A percentile compares a stretch with the other conserved stretches of the same genome.
These are phyloP conservation scores for Didymella glomerata DNA, from an alignment of 2,329 filamentous ascomycete genomes.

Conservation along the genomic window DNA sequence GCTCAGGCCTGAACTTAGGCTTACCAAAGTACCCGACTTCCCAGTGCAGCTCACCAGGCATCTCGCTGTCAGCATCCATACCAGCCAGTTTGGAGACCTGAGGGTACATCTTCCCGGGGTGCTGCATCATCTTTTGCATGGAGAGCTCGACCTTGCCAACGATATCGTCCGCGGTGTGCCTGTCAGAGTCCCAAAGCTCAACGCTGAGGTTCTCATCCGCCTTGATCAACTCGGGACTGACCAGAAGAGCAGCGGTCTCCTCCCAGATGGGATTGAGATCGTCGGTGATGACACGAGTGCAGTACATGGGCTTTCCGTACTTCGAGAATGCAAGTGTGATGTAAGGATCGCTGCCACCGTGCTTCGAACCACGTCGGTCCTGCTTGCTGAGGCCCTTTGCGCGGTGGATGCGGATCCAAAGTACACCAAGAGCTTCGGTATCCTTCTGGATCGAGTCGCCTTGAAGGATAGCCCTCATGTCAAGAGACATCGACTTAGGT, in stretches of 20 bases:
- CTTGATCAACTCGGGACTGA: conserved; percentile 89
- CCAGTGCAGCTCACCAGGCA: conserved; percentile 96
- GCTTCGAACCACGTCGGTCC: conserved; percentile 79
- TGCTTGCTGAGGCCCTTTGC: conserved; percentile 90
- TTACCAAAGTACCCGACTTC: conserved; percentile 96
- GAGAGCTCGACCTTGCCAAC: conserved; percentile 94
- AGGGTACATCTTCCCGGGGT: conserved; percentile 91
- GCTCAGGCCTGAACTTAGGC: conserved; percentile 82
- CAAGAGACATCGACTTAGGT: conserved; percentile 91
- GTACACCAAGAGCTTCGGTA: conserved; percentile 82
- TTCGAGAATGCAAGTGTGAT: conserved; percentile 96
- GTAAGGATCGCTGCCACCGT: conserved; percentile 92
- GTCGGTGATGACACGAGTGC: conserved; percentile 93
- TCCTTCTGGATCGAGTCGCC: conserved; percentile 94
- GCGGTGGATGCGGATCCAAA: conserved; percentile 91
- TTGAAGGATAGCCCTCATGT: conserved; percentile 87
- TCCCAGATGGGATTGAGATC: conserved; percentile 93
- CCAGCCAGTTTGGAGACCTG: conserved; percentile 85
- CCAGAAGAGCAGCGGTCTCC: conserved; percentile 83
- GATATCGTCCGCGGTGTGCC: conserved; percentile 90
- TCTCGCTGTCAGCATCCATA: conserved; percentile 81
- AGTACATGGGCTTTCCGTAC: conserved; percentile 97
- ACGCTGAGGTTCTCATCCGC: conserved; percentile 92
- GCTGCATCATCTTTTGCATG: conserved; percentile 93
- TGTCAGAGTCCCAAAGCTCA: conserved; percentile 95